Evolutionary conservation across 2,329 filamentous ascomycete genomes (phyloP), one percentile per base, ranked within the genome.

Genomic region (Fusarium sp.): DNA sequence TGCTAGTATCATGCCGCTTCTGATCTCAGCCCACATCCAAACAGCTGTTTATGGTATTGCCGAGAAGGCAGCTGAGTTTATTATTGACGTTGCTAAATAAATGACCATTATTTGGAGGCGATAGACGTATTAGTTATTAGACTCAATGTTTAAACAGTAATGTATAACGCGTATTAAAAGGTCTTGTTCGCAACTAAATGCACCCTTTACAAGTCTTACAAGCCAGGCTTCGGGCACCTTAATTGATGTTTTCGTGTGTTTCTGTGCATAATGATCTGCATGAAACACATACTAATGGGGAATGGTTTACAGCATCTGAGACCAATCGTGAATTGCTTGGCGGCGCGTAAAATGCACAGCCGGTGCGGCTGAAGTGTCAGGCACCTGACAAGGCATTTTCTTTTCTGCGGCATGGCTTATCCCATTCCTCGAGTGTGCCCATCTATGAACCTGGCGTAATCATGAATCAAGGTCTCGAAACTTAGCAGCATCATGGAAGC

Each of bases 31-130:
- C 1, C 80, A 85, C 16, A 84, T 86, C 22, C 84, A 87, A 70
- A 85, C 84, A 34, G 81, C 82, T 1, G 83, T 87, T 1, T 87
- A 87, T 62, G 85, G 84, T 74, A 78, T 86, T 62, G 85, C 80
- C 11, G 86, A 88, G 75, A 86, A 83, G 72, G 78, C 78, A 15
- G 76, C 81, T 13, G 63, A 74, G 18, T 61, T 72, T 6, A 77
- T 79, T 6, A 75, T 75, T 9, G 40, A 43, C 73, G 67, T 58
- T 30, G 34, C 47, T 0, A 67, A 53, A 32, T 58, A 22, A n/a
- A 8, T 12, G 3, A 25, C 6, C 16, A 5, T 27, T 15, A 16
- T 2, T 9, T 15, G 8, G 11, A 20, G 12, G 10, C 10, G 16
- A 38, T 38, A 11, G 18, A n/a, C 18, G 6, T 38, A 38, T 38